These are phyloP conservation scores for Penicillium oxalicum DNA, from an alignment of 2,329 filamentous ascomycete genomes.

Conservation along the genomic window DNA sequence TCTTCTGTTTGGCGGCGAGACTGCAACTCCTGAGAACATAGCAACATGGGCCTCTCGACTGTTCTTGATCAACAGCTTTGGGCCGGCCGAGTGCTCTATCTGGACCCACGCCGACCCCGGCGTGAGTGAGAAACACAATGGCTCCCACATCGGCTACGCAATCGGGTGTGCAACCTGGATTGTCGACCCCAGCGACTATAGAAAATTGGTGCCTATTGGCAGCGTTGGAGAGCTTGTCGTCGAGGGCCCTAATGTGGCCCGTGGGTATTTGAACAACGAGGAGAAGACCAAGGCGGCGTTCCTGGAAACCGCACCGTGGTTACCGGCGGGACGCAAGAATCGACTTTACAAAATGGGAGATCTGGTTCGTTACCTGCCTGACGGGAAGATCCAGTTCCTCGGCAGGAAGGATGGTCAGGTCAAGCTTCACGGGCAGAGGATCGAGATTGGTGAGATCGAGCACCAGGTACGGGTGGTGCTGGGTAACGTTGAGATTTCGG, in stretches of 20 bases:
- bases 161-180: background rate
- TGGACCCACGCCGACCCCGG: background rate
- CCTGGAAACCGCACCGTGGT: background rate
- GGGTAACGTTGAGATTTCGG: no score
- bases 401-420: slow-evolving; percentile 26
- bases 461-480: no score
- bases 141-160: background rate
- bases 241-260: background rate
- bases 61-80: background rate
- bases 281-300: background rate
- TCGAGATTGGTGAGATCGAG: background rate
- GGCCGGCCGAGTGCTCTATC: background rate
- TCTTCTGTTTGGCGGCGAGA: background rate
- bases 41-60: background rate
- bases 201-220: background rate
- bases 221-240: background rate
- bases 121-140: background rate
- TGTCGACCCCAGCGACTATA: background rate
- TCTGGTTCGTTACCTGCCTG: slow-evolving; percentile 15
- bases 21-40: background rate
- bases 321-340: background rate
- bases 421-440: background rate
- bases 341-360: background rate
- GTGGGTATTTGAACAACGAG: background rate
- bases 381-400: slow-evolving; percentile 16